Conservation (phyloP, 1,284 basidiomycete species). For the Cutaneotrichosporon sp. region DNA sequence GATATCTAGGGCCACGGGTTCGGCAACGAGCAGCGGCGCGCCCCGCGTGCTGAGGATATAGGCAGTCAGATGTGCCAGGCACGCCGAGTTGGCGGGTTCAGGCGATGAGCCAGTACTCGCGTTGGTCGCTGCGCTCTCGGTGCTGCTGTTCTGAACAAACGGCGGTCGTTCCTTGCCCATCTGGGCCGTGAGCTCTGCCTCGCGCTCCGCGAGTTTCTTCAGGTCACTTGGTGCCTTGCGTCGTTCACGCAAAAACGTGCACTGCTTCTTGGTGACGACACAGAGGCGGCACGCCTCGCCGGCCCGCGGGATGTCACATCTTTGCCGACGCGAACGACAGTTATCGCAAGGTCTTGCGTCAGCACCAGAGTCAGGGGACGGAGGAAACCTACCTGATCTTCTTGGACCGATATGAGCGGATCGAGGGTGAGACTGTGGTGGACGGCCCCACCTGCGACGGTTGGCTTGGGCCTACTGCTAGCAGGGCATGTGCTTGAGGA, state of each 20-base stretch:
- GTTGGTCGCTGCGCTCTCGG: not conserved
- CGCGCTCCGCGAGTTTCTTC: constrained; percentile 7
- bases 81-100: not conserved
- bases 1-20: constrained; percentile 68
- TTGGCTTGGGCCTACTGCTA: not conserved
- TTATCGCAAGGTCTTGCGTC: constrained; percentile 12
- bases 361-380: not conserved
- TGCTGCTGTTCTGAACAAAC: not conserved
- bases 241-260: constrained; percentile 10
- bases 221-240: constrained; percentile 10
- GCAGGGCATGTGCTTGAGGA: too few relatives aligned
- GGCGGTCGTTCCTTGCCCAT: not conserved
- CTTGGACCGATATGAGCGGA: constrained; percentile 12
- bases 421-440: not conserved
- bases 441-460: not conserved
- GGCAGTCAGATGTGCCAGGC: not conserved
- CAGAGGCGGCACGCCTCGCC: constrained; percentile 10
- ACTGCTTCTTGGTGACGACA: constrained; percentile 9
- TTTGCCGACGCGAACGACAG: constrained; percentile 8
- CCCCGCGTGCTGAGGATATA: constrained; percentile 4
- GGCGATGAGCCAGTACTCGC: not conserved
- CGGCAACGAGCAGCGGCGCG: constrained; percentile 27
- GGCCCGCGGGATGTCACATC: constrained; percentile 8
- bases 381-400: constrained; percentile 5
- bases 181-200: constrained; percentile 6